Evolutionary conservation across 1,284 basidiomycete genomes (phyloP), one percentile per base, ranked within the genome.

Genomic region (Blastosporella zonata): DNA sequence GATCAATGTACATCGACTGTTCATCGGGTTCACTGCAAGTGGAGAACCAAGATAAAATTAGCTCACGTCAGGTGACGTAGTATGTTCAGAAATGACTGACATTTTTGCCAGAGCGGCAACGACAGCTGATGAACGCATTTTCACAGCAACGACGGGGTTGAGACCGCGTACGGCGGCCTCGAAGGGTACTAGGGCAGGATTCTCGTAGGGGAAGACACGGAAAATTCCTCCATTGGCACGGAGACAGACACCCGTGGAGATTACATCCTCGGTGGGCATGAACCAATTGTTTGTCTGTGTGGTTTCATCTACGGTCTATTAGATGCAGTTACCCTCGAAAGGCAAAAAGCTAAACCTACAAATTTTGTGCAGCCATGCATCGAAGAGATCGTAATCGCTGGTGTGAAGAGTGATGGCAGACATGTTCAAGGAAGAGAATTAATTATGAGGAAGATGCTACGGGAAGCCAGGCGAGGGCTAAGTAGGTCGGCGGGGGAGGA

Each of bases 131-230:
- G 79, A 87, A 38, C 87, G 77, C 48, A 92, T 73, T 59, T 90
- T 89, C 59, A 93, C 84, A 1, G 90, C 90, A 37, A 89, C 87
- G 55, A 88, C 81, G 23, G 87, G 85, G 66, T 92, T 91, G 50
- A 93, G 72, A 15, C 78, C 77, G 15, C 81, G 72, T 20, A 93
- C 78, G 9, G 87, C 87, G 2, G 78, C 74, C 68, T 88, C 82
- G 62, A 88, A 88, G 0, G 82, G 82, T 54, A 84, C 74, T 55
- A 88, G 77, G 6, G 75, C 73, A 31, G 77, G 70, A 62, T 84
- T 78, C 58, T 88, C 82, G 64, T 88, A 87, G 0, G 85, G 84
- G 59, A 88, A 88, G 18, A 87, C 78, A 40, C 84, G 76, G 59
- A 85, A 87, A 45, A 74, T 75, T 57, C 78, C 75, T 35, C 80